Evolutionary conservation across 257 asterid genomes (phyloP).

Genomic region (Thymus mandschuricus): DNA sequence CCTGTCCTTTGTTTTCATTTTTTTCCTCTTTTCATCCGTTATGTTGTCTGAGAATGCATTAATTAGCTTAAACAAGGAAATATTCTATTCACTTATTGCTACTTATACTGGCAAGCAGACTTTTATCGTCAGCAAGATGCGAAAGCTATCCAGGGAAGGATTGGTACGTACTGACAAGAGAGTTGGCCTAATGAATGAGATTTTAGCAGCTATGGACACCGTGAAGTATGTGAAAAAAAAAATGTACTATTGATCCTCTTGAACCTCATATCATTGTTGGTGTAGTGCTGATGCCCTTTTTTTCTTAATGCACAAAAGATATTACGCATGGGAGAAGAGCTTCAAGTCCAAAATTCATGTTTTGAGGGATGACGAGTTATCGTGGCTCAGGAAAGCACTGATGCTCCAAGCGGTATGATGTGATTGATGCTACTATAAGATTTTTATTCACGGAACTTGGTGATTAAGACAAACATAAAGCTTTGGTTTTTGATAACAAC

Average conservation of each 20-base stretch:
- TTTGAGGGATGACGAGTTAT: conserved; percentile 69
- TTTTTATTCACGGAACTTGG: conserved; percentile 12
- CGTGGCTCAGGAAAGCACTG: conserved; percentile 80
- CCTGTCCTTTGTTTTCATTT: neutral
- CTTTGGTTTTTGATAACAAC: neutral
- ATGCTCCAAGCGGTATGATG: conserved; percentile 71
- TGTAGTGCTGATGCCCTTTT: conserved; percentile 10
- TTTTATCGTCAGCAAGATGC: conserved; percentile 72
- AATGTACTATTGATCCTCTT: conserved; percentile 6
- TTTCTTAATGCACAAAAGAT: conserved; percentile 47
- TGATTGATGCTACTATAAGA: conserved; percentile 5
- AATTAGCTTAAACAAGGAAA: conserved; percentile 12
- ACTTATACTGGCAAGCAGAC: conserved; percentile 59
- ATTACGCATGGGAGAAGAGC: conserved; percentile 89
- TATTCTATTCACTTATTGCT: conserved; percentile 2
- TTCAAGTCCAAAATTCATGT: conserved; percentile 70
- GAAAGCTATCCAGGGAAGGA: conserved; percentile 74
- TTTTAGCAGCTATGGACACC: conserved; percentile 85
- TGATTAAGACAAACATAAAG: conserved; percentile 6
- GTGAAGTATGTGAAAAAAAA: conserved; percentile 61
- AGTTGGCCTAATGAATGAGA: conserved; percentile 84
- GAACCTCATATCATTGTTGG: neutral
- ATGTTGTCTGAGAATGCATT: conserved; percentile 24
- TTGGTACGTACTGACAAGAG: conserved; percentile 77
- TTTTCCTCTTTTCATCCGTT: neutral